A percentile compares a stretch with the other conserved stretches of the same genome.
Evolutionary conservation across 257 asterid species (phyloP).

Genomic region (Misopates orontium): DNA sequence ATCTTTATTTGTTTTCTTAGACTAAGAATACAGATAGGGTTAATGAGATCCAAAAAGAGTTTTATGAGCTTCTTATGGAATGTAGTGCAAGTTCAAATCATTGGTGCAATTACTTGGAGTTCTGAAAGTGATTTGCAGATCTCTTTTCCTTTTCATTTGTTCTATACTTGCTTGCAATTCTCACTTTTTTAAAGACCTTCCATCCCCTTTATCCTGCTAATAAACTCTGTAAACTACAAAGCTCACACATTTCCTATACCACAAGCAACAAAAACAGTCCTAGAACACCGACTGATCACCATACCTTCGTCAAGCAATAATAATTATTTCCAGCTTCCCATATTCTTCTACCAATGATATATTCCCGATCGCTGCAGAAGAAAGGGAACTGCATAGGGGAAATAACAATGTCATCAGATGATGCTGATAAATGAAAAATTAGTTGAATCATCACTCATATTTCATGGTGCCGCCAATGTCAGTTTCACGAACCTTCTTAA

Average conservation of each 20-base stretch:
- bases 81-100: neutral
- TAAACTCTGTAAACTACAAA: slow-evolving; percentile 2
- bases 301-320: slow-evolving; percentile 77
- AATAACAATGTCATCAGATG: slow-evolving; percentile 18
- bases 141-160: neutral
- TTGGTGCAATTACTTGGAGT: neutral
- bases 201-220: neutral
- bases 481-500: slow-evolving; percentile 65
- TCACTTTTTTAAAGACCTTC: neutral
- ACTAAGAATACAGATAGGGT: neutral
- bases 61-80: neutral
- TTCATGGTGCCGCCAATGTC: neutral
- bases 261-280: neutral
- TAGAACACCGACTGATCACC: neutral
- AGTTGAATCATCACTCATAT: slow-evolving; percentile 1
- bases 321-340: slow-evolving; percentile 72
- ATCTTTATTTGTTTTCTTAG: neutral
- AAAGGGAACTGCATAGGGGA: slow-evolving; percentile 73
- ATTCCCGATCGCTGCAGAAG: slow-evolving; percentile 90
- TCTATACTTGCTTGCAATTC: neutral
- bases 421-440: slow-evolving; percentile 19
- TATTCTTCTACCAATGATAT: slow-evolving; percentile 73
- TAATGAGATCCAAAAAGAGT: neutral
- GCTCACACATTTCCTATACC: neutral
- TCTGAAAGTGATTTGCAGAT: neutral